Evolutionary conservation across 2,329 filamentous ascomycete genomes (phyloP).

Genomic region (Clarireedia paspali): DNA sequence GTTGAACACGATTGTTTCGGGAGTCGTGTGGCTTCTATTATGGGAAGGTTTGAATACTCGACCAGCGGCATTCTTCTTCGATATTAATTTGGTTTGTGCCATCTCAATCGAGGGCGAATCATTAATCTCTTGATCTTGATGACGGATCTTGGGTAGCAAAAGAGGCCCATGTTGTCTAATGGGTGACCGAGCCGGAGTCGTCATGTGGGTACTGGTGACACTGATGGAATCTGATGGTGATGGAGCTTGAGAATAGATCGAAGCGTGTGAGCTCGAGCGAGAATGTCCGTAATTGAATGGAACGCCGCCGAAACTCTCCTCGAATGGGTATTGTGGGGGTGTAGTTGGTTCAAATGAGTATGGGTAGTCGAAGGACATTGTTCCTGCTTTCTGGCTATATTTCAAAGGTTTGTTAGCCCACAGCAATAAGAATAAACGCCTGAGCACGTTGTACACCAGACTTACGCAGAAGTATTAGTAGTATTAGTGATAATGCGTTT

Average conservation of each 20-base stretch:
- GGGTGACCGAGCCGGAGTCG: conserved; percentile 64
- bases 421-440: neutral
- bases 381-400: conserved; percentile 48
- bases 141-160: conserved; percentile 77
- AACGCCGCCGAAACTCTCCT: conserved; percentile 48
- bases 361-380: conserved; percentile 55
- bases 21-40: conserved; percentile 53
- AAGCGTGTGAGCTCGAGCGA: conserved; percentile 31
- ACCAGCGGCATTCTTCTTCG: conserved; percentile 21
- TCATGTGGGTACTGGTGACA: conserved; percentile 59
- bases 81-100: conserved; percentile 48
- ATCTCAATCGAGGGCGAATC: conserved; percentile 34
- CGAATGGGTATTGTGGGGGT: conserved; percentile 47
- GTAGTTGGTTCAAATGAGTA: conserved; percentile 46
- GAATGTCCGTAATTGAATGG: conserved; percentile 36
- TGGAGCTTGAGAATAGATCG: conserved; percentile 59
- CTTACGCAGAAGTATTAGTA: conserved; percentile 19
- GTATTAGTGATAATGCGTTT: conserved; percentile 13
- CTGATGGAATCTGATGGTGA: conserved; percentile 42
- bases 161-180: conserved; percentile 72
- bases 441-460: neutral
- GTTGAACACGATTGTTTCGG: conserved; percentile 42
- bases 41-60: conserved; percentile 40
- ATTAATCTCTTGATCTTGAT: conserved; percentile 72
- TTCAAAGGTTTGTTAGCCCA: conserved; percentile 11